phyloP scores from a whole-genome alignment of 352 stramenopile genomes.

The Phytophthora colocasiae region DNA sequence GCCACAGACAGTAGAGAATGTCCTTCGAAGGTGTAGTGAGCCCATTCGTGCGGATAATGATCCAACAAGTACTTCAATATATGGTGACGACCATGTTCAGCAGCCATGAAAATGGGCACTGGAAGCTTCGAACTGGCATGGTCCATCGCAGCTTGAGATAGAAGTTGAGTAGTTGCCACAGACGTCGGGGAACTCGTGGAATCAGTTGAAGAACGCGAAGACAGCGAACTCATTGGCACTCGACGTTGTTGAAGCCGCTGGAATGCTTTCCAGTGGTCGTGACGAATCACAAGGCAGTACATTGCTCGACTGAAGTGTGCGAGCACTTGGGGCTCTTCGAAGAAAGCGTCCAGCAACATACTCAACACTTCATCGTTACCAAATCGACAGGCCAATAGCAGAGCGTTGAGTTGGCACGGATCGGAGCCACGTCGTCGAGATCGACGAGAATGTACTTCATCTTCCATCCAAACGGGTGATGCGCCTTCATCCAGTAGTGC shows the following conservation, averaged over 20 bases:
- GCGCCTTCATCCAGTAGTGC: constrained; percentile 61
- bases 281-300: constrained; percentile 73
- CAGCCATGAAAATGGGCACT: constrained; percentile 63
- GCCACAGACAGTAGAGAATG: constrained; percentile 72
- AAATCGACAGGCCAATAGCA: constrained; percentile 66
- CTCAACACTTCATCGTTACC: constrained; percentile 59
- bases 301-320: constrained; percentile 62
- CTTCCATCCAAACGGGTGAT: constrained; percentile 62
- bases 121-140: constrained; percentile 50
- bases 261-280: constrained; percentile 72
- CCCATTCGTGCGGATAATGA: constrained; percentile 34
- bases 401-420: constrained; percentile 53
- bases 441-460: constrained; percentile 16
- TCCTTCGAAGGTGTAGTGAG: constrained; percentile 63
- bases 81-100: constrained; percentile 56
- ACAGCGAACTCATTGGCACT: constrained; percentile 30
- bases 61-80: constrained; percentile 65
- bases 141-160: constrained; percentile 29
- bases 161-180: constrained; percentile 17
- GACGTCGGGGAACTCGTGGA: constrained; percentile 23
- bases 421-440: constrained; percentile 21
- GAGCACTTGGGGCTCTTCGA: constrained; percentile 51
- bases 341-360: constrained; percentile 71
- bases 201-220: constrained; percentile 34
- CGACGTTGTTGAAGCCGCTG: constrained; percentile 54